Base-by-base conservation (phyloP, 1,284 basidiomycete genomes). In the Trichosporon ovoides region DNA sequence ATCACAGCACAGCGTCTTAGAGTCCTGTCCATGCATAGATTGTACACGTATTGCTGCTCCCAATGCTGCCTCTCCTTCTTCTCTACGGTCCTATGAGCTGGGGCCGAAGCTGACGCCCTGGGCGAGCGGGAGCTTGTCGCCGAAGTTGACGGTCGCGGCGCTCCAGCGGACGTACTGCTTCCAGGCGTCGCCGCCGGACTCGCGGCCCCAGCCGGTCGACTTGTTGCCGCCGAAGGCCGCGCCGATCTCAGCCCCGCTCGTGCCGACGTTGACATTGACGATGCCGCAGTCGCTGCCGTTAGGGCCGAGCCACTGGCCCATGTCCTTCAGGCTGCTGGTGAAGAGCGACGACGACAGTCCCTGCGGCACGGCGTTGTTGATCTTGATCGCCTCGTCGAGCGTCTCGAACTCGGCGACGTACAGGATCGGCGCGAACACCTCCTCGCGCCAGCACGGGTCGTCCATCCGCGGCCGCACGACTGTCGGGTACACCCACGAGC, bases 121-220 rank as follows among this genome's bases (percentile, higher is more conserved):
- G 1, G 93, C 93, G 24, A 97, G 80, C 11, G 89, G 91, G 50
- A 91, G 87, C 68, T 86, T 83, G 71, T 90, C 84, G 33, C 89
- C 91, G 78, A 90, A 97, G 79, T 97, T 98, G 75, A 98, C 81
- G 7, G 93, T 97, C 73, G 89, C 92, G 73, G 71, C 65, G 40
- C 67, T 69, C 74, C 74, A 76, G 50, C 74, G 58, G 35, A 74
- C 72, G 55, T 76, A 76, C 58, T 95, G 90, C 77, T 94, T 94
- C 93, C 93, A 97, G 22, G 93, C 89, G 76, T 97, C 93, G 49
- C 93, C 93, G 35, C 93, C 93, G 14, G 89, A 92, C 79, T 97
- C 93, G 57, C 93, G 84, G n/a, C 94, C 94, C 91, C 91, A 92
- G 59, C 80, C 80, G 2, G 78, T 80, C 37, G 62, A 86, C 84